A percentile compares a stretch with the other conserved stretches of the same genome.
phyloP scores from a whole-genome alignment of 1,139 yeast genomes.

The Lodderomyces orthopsilosis region DNA sequence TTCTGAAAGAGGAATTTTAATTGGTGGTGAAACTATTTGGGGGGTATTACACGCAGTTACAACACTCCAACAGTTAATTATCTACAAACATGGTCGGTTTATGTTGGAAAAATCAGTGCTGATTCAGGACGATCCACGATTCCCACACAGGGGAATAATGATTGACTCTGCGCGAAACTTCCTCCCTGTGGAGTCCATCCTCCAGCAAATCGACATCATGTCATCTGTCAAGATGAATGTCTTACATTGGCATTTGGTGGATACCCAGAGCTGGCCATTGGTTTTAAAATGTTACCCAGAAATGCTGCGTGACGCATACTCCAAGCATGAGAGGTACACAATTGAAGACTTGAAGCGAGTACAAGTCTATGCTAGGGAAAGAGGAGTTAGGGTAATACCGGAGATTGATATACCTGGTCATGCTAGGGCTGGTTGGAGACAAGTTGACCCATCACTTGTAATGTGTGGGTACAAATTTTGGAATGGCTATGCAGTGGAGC shows the following conservation, averaged over 20 bases:
- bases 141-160: slow-evolving; percentile 45
- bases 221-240: slow-evolving; percentile 40
- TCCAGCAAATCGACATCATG: slow-evolving; percentile 44
- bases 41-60: slow-evolving; percentile 46
- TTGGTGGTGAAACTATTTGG: slow-evolving; percentile 39
- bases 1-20: slow-evolving; percentile 15
- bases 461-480: slow-evolving; percentile 32
- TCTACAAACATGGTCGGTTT: slow-evolving; percentile 23
- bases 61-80: slow-evolving; percentile 44
- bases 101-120: slow-evolving; percentile 34
- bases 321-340: slow-evolving; percentile 32
- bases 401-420: slow-evolving; percentile 53
- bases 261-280: slow-evolving; percentile 49
- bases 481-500: slow-evolving; percentile 37
- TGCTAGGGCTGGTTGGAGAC: slow-evolving; percentile 44
- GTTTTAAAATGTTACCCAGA: slow-evolving; percentile 34
- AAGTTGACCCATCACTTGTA: slow-evolving; percentile 32
- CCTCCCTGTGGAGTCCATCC: slow-evolving; percentile 26
- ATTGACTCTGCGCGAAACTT: slow-evolving; percentile 46
- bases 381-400: slow-evolving; percentile 47
- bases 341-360: slow-evolving; percentile 30
- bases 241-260: slow-evolving; percentile 48
- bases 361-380: slow-evolving; percentile 32
- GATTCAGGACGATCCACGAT: slow-evolving; percentile 38
- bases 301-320: slow-evolving; percentile 45